Conservation (phyloP, 345 rosid species). For the Psidium guajava region DNA sequence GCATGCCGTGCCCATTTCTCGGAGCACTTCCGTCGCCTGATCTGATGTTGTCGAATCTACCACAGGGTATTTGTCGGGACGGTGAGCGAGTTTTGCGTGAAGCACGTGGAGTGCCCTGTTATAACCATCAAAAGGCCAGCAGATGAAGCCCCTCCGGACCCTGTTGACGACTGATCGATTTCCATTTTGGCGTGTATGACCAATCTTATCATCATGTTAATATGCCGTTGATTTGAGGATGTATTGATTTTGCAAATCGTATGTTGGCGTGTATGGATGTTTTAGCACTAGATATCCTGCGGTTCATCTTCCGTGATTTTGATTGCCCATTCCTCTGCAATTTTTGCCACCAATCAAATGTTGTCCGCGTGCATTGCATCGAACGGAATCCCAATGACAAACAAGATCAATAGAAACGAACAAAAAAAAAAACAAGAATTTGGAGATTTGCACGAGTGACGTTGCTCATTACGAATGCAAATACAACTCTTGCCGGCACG, state of each 20-base stretch:
- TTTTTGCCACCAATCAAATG: background rate
- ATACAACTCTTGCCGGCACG: background rate
- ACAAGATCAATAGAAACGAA: background rate
- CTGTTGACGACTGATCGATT: slow-evolving; percentile 62
- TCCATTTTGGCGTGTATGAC: background rate
- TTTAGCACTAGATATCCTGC: background rate
- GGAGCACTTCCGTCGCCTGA: background rate
- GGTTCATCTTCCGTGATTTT: background rate
- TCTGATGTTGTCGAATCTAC: background rate
- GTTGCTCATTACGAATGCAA: background rate
- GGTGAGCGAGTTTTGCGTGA: slow-evolving; percentile 88
- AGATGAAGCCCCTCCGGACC: slow-evolving; percentile 82
- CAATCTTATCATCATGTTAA: background rate
- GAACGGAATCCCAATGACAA: background rate
- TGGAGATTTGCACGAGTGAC: background rate
- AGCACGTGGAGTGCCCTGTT: slow-evolving; percentile 96
- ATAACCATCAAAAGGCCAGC: slow-evolving; percentile 75
- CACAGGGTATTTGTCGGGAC: slow-evolving; percentile 94
- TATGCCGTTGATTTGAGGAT: background rate
- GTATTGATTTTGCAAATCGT: background rate
- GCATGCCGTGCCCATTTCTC: background rate
- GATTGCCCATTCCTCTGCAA: background rate
- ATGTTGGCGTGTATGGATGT: background rate
- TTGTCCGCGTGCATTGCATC: background rate
- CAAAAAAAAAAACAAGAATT: background rate